Conservation (phyloP, 257 asterid species). For the Fraxinus excelsior region DNA sequence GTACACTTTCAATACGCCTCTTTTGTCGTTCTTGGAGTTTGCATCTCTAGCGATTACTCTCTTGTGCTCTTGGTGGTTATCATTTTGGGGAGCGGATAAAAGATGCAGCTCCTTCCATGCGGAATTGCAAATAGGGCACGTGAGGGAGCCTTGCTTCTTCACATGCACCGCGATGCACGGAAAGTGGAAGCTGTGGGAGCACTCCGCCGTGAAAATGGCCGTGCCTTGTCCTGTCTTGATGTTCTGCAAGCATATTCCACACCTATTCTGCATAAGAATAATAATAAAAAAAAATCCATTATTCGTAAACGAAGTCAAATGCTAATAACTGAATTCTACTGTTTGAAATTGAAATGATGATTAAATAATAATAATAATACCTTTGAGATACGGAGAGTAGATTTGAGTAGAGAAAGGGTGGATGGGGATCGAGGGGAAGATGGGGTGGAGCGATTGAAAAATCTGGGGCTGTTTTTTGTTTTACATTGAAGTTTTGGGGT, state of each 20-base stretch:
- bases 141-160: conserved; percentile 60
- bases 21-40: conserved; percentile 22
- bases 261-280: conserved; percentile 56
- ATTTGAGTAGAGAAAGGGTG: conserved; percentile 70
- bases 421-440: conserved; percentile 97
- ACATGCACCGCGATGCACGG: conserved; percentile 81
- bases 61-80: conserved; percentile 5
- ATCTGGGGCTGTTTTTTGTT: conserved; percentile 58
- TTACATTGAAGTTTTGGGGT: conserved; percentile 70
- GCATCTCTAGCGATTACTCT: conserved; percentile 5
- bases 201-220: conserved; percentile 98
- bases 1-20: conserved; percentile 59
- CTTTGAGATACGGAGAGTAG: conserved; percentile 64
- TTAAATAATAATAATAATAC: conserved; percentile 24
- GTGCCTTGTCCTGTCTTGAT: conserved; percentile 86
- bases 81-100: conserved; percentile 19
- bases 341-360: neutral
- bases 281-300: neutral
- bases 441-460: conserved; percentile 68
- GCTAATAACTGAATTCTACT: conserved; percentile 23
- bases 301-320: conserved; percentile 27
- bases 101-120: conserved; percentile 79
- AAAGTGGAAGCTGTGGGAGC: conserved; percentile 88
- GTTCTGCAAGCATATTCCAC: conserved; percentile 70
- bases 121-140: conserved; percentile 74